Percentiles rank a stretch among this genome's conserved stretches.
phyloP scores from a whole-genome alignment of 2,329 filamentous ascomycete genomes.

The Aspergillus tamarii region DNA sequence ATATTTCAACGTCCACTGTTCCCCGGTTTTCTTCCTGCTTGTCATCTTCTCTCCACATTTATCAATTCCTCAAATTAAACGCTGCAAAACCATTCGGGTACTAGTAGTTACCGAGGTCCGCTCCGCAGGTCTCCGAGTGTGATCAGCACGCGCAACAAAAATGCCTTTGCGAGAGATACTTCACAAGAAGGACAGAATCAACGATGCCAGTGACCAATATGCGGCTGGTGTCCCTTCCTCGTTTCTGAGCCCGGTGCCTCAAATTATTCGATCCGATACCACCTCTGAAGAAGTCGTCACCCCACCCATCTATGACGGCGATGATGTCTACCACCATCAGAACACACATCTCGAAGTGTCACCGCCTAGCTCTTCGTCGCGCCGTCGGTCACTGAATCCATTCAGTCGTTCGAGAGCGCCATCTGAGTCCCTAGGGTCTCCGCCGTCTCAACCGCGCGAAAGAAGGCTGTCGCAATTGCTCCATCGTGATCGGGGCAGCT shows the following conservation, averaged over 20 bases:
- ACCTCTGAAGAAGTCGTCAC: slow-evolving; percentile 76
- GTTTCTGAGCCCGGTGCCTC: slow-evolving; percentile 52
- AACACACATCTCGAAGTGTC: slow-evolving; percentile 16
- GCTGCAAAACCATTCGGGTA: background rate
- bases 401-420: slow-evolving; percentile 35
- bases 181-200: slow-evolving; percentile 64
- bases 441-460: slow-evolving; percentile 31
- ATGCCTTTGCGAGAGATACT: slow-evolving; percentile 66
- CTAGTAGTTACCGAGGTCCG: background rate
- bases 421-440: slow-evolving; percentile 27
- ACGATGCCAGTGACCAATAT: slow-evolving; percentile 41
- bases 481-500: slow-evolving; percentile 40
- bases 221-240: slow-evolving; percentile 45
- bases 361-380: slow-evolving; percentile 35
- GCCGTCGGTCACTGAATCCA: slow-evolving; percentile 35
- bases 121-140: background rate
- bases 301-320: slow-evolving; percentile 62
- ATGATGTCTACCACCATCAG: slow-evolving; percentile 27
- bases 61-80: background rate
- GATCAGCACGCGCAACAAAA: slow-evolving; percentile 15
- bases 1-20: background rate
- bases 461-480: slow-evolving; percentile 38
- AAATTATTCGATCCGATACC: slow-evolving; percentile 85
- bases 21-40: background rate
- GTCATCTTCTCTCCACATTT: background rate